Base-by-base conservation (phyloP, 2,329 filamentous ascomycete species). In the Calcarisporium arbuscula region DNA sequence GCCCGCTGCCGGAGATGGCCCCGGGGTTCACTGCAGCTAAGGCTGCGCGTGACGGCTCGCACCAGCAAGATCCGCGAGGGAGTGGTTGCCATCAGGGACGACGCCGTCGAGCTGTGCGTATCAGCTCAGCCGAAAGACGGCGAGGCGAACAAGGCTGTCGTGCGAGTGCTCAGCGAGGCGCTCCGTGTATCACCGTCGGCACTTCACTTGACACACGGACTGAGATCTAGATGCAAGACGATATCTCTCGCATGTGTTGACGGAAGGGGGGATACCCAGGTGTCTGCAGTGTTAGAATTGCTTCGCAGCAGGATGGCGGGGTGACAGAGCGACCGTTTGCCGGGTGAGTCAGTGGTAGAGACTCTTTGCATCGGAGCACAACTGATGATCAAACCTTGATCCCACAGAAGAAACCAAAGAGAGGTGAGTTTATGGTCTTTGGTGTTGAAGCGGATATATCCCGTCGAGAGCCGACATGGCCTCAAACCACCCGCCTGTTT, bases 21-120 rank as follows among this genome's bases (percentile, higher is more conserved):
- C 19, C 39, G 58, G 5, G 63, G 60, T 17, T 65, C 58, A 3
- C 54, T 86, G 14, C 72, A 79, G 35, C 60, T 86, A 20, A 66
- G 72, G 18, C 84, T 82, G 52, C 76, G 73, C 45, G 73, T 86
- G 37, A 84, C 82, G 41, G 77, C 82, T 0, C 77, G 80, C 4
- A 72, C 74, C 10, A 77, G 66, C 51, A 75, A 72, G 19, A 64
- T 65, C 17, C 71, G 79, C 21, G 72, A 83, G 46, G 81, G 81
- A 11, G 65, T 86, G 28, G 51, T 62, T 4, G 63, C 65, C 1
- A 56, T 86, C 5, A 68, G 69, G 0, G 67, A 76, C 17, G 66
- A 74, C 6, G 61, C 60, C 3, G 68, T 86, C 30, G 72, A 82
- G 40, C 54, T 87, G 2, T 81, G 77, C 30, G 80, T 85, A 3